Percentiles rank a stretch among this genome's conserved stretches.
phyloP scores from a whole-genome alignment of 345 rosid species.

The Reutealis trisperma region DNA sequence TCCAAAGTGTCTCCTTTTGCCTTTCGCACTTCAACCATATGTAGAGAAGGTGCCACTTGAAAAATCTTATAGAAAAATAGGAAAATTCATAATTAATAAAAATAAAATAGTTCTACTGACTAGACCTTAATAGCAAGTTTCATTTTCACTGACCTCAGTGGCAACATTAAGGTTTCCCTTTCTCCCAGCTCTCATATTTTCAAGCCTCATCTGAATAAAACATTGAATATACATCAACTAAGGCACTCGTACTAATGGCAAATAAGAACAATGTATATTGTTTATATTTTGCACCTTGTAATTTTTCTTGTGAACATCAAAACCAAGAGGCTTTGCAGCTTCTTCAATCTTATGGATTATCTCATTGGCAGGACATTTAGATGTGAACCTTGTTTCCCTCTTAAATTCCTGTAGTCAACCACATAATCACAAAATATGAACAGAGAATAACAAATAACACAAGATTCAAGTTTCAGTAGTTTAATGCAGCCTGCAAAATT shows the following conservation, averaged over 20 bases:
- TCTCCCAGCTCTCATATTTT: conserved; percentile 85
- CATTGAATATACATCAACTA: conserved; percentile 4
- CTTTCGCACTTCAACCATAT: conserved; percentile 92
- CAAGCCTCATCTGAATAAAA: conserved; percentile 74
- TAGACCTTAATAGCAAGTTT: conserved; percentile 5
- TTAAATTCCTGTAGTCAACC: conserved; percentile 58
- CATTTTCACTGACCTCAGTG: conserved; percentile 59
- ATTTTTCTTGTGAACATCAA: conserved; percentile 84
- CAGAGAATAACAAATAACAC: not conserved
- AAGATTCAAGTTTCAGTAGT: not conserved
- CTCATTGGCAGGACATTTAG: conserved; percentile 79
- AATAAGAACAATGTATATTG: not conserved
- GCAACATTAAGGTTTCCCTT: conserved; percentile 90
- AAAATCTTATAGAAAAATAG: conserved; percentile 54
- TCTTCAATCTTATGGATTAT: conserved; percentile 81
- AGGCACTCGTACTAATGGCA: not conserved
- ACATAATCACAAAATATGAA: not conserved
- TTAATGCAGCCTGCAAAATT: not conserved
- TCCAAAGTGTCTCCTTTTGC: conserved; percentile 97
- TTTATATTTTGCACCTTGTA: conserved; percentile 57
- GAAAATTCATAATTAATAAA: conserved; percentile 6
- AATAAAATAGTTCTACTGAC: not conserved
- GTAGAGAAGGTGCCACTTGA: conserved; percentile 94
- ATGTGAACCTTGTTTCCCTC: conserved; percentile 90
- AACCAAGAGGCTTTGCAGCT: conserved; percentile 94